Evolutionary conservation across 768 basidiomycete species (phyloP).

Genomic region (Auriscalpium vulgare): DNA sequence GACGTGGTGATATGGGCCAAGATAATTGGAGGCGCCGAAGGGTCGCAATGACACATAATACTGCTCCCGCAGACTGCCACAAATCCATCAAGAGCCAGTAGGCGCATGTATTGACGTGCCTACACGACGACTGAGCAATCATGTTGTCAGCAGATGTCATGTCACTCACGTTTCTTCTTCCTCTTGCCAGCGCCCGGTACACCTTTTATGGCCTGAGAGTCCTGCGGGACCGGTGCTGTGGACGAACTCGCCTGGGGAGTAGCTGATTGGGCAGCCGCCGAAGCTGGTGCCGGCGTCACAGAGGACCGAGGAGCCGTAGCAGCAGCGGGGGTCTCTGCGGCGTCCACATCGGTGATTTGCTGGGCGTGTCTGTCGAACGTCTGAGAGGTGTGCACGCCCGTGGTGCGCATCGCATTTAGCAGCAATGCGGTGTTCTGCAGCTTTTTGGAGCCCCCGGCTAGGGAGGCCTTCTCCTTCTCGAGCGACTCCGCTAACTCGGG

Average conservation of each 20-base stretch:
- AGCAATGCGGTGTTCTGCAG: slow-evolving; percentile 64
- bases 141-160: no score
- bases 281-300: slow-evolving; percentile 25
- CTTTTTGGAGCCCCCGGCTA: slow-evolving; percentile 30
- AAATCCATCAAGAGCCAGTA: neutral
- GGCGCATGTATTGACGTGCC: neutral
- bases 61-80: no score
- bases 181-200: slow-evolving; percentile 52
- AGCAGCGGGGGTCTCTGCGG: slow-evolving; percentile 21
- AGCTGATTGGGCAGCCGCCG: slow-evolving; percentile 17
- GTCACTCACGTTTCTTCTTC: slow-evolving; percentile 64
- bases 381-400: slow-evolving; percentile 59
- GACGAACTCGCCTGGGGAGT: slow-evolving; percentile 26
- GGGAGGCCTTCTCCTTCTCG: slow-evolving; percentile 6
- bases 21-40: no score
- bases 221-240: slow-evolving; percentile 34
- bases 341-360: slow-evolving; percentile 24
- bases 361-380: slow-evolving; percentile 33
- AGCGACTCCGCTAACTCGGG: slow-evolving; percentile 5
- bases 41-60: no score
- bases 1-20: no score
- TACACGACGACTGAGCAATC: neutral
- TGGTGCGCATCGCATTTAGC: slow-evolving; percentile 72
- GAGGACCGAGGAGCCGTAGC: slow-evolving; percentile 24
- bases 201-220: slow-evolving; percentile 35